phyloP scores from a whole-genome alignment of 2,329 filamentous ascomycete species.

The Diplodia intermedia region DNA sequence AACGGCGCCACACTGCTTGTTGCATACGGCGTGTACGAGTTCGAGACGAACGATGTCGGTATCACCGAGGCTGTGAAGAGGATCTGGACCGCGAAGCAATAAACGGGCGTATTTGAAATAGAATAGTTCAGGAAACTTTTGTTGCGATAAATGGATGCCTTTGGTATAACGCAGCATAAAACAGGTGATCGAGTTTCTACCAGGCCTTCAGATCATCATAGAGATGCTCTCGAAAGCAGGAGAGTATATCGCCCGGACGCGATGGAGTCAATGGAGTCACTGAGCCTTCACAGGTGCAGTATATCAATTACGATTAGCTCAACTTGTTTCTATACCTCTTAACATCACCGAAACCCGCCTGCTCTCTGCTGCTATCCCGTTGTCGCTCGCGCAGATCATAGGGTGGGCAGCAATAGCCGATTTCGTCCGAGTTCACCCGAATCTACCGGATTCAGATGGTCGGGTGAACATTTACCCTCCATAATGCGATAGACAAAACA shows the following conservation, averaged over 20 bases:
- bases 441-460: neutral
- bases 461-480: conserved; percentile 12
- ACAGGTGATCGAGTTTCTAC: neutral
- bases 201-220: neutral
- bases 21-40: conserved; percentile 92
- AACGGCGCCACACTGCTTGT: conserved; percentile 80
- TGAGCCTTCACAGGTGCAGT: neutral
- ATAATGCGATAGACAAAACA: neutral
- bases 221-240: neutral
- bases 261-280: neutral
- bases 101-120: conserved; percentile 10
- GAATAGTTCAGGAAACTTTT: conserved; percentile 1
- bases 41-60: conserved; percentile 98
- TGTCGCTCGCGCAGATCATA: neutral
- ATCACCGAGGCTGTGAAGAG: conserved; percentile 87
- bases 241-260: neutral
- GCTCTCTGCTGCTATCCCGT: neutral
- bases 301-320: neutral
- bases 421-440: conserved; percentile 11
- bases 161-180: conserved; percentile 4
- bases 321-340: neutral
- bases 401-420: neutral
- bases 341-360: neutral
- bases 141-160: conserved; percentile 22
- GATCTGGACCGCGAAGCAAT: conserved; percentile 75